Evolutionary conservation across 192 early-diverging fungal species (phyloP).

Genomic region (Backusella macrospora): DNA sequence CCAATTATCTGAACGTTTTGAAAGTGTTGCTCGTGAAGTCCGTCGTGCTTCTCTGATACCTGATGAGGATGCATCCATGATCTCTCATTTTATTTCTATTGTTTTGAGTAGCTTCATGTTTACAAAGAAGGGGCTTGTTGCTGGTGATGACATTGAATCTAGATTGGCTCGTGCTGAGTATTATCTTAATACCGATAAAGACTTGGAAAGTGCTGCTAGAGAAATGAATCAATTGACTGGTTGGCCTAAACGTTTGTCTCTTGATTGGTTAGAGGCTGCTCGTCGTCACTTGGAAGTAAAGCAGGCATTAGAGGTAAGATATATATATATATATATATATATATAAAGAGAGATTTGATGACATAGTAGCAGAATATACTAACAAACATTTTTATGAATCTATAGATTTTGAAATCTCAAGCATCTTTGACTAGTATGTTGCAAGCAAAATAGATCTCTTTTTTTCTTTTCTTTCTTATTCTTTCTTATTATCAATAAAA

Average conservation of each 20-base stretch:
- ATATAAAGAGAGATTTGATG: neutral
- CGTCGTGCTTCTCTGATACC: conserved; percentile 83
- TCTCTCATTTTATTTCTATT: conserved; percentile 77
- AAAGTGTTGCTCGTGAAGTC: conserved; percentile 68
- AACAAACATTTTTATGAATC: neutral
- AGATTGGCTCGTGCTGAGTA: conserved; percentile 78
- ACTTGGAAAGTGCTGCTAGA: conserved; percentile 84
- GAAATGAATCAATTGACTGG: conserved; percentile 93
- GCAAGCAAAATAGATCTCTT: conserved; percentile 27
- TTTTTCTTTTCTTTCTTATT: too few relatives aligned
- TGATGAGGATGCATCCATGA: conserved; percentile 78
- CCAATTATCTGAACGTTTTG: conserved; percentile 72
- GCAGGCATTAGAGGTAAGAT: conserved; percentile 80
- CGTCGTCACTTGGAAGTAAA: conserved; percentile 84
- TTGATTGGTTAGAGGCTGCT: conserved; percentile 86
- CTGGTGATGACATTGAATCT: conserved; percentile 86
- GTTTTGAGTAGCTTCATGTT: conserved; percentile 79
- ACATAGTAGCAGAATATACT: neutral
- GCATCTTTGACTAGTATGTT: conserved; percentile 31
- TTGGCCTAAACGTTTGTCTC: conserved; percentile 84
- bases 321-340: neutral
- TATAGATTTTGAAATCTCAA: conserved; percentile 27
- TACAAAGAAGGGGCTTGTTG: conserved; percentile 81
- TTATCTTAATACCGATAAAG: conserved; percentile 67
- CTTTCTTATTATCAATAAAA: too few relatives aligned